Percentiles rank a stretch among this genome's conserved stretches.
Conservation (phyloP, 2,329 filamentous ascomycete genomes). For the Arthrobotrys sphaeroides region DNA sequence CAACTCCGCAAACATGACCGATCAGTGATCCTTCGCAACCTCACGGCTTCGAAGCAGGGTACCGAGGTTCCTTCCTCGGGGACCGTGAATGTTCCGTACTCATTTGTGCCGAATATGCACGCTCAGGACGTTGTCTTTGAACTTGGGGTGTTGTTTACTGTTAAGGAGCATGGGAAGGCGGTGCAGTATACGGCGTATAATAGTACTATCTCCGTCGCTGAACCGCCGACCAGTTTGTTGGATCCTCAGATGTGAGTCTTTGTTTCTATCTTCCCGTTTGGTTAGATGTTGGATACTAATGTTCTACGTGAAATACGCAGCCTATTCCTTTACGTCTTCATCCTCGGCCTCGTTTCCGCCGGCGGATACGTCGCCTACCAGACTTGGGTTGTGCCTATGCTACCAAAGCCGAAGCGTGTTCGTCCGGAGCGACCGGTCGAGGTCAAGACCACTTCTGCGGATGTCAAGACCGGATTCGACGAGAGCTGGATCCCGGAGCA, state of each 20-base stretch:
- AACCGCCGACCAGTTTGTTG: conserved; percentile 88
- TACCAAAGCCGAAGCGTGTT: conserved; percentile 82
- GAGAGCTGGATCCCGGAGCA: conserved; percentile 92
- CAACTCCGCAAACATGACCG: conserved; percentile 71
- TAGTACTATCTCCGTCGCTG: conserved; percentile 83
- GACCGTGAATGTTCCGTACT: conserved; percentile 79
- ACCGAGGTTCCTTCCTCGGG: conserved; percentile 42
- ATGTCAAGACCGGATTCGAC: conserved; percentile 71
- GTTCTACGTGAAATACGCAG: conserved; percentile 69
- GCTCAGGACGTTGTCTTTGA: conserved; percentile 86
- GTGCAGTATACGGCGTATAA: conserved; percentile 74
- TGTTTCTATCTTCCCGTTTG: not conserved
- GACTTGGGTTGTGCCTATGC: conserved; percentile 95
- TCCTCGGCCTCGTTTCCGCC: conserved; percentile 78
- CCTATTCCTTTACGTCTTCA: conserved; percentile 96
- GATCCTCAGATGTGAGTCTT: conserved; percentile 89
- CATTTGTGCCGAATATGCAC: conserved; percentile 89
- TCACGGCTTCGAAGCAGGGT: conserved; percentile 70
- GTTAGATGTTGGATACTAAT: conserved; percentile 15
- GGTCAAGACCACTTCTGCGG: conserved; percentile 73
- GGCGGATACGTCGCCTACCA: conserved; percentile 97
- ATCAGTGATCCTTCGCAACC: conserved; percentile 78
- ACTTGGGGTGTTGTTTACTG: conserved; percentile 77
- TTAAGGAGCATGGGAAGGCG: conserved; percentile 71
- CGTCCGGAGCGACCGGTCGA: conserved; percentile 73